Conservation (phyloP, 495 filamentous ascomycete species). For the Umbilicaria muhlenbergii region DNA sequence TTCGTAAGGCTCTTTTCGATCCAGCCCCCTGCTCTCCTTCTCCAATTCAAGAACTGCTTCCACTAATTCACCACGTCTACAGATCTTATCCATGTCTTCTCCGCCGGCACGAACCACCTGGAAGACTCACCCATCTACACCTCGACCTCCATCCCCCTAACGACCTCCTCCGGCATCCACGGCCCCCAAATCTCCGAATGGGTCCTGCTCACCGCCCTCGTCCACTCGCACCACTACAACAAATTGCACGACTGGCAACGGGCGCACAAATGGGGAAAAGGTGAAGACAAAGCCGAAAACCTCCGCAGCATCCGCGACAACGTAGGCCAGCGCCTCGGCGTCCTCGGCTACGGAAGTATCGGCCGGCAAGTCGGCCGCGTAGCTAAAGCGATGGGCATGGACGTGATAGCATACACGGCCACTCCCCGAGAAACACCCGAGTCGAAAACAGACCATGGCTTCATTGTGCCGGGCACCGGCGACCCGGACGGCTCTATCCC, state of each 20-base stretch:
- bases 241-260: slow-evolving; percentile 28
- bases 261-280: slow-evolving; percentile 23
- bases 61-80: slow-evolving; percentile 28
- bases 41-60: not conserved
- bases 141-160: slow-evolving; percentile 45
- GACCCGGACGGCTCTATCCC: slow-evolving; percentile 63
- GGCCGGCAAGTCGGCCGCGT: slow-evolving; percentile 61
- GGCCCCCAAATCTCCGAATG: slow-evolving; percentile 80
- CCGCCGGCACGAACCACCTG: slow-evolving; percentile 60
- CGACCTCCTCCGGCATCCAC: slow-evolving; percentile 62
- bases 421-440: slow-evolving; percentile 25
- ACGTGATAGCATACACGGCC: slow-evolving; percentile 69
- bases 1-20: not conserved
- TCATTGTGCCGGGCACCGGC: slow-evolving; percentile 59
- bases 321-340: slow-evolving; percentile 45
- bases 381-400: slow-evolving; percentile 58
- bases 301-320: slow-evolving; percentile 27
- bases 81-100: slow-evolving; percentile 58
- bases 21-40: not conserved
- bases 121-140: slow-evolving; percentile 45
- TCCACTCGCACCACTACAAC: slow-evolving; percentile 38
- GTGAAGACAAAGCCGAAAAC: not conserved
- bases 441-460: slow-evolving; percentile 45
- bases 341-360: slow-evolving; percentile 76
- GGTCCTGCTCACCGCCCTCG: slow-evolving; percentile 39